Evolutionary conservation across 306 rosid genomes (phyloP), one percentile per base, ranked within the genome.

Genomic region (Gillenia trifoliata): DNA sequence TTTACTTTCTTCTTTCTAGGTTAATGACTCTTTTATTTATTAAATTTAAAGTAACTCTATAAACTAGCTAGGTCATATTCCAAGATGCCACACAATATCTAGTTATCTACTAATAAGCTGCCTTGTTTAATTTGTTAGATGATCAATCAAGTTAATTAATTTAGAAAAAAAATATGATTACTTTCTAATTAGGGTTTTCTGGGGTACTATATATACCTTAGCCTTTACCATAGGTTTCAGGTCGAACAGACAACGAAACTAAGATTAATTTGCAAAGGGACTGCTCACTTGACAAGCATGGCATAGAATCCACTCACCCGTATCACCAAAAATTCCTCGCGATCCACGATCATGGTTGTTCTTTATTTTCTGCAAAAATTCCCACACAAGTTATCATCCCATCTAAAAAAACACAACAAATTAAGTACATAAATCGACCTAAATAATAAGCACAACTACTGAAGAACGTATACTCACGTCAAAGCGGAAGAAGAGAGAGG

Each of bases 221-320:
- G 0, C 40, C 11, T 30, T 13, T 17, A 30, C n/a, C 23, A 3
- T 57, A 38, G 41, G 16, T n/a, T 43, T 77, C 75, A 80, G 84
- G 84, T 75, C 84, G 80, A 80, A 80, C 84, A 80, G 84, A 80
- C 84, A 80, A 80, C 62, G 84, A 80, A 67, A 57, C 84, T 10
- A 75, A 71, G 84, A 52, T 33, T 80, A 30, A 64, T 65, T 57
- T 19, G 84, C 83, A 36, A 31, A 65, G 72, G 40, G 65, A 57
- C 84, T 80, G 65, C 36, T 75, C 80, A 80, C 23, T 80, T 80
- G 77, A 80, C 80, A 75, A 80, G 80, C 64, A 56, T 43, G 71
- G 80, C 80, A 80, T 33, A 69, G 77, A 80, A 31, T 71, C 33
- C 63, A 75, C 84, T 80, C 84, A 80, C 80, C 84, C 80, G 63